These are phyloP conservation scores for Clarireedia monteithiana DNA, from an alignment of 2,329 filamentous ascomycete species.

Conservation along the genomic window DNA sequence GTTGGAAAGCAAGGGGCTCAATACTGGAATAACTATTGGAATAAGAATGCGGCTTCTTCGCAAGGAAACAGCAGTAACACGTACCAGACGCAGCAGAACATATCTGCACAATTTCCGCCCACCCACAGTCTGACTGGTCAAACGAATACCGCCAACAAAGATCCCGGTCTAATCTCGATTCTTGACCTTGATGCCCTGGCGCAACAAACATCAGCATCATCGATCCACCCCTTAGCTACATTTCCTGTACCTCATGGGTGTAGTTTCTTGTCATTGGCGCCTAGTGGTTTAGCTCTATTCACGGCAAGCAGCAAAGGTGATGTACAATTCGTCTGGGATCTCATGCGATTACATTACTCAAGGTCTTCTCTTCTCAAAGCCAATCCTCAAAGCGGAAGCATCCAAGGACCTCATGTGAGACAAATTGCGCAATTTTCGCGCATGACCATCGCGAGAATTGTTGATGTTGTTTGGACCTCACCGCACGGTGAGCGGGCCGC, in stretches of 20 bases:
- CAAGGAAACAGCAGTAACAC: slow-evolving; percentile 35
- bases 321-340: slow-evolving; percentile 73
- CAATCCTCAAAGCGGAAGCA: slow-evolving; percentile 35
- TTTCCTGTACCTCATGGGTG: slow-evolving; percentile 68
- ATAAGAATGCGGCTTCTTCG: slow-evolving; percentile 40
- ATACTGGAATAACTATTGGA: slow-evolving; percentile 77
- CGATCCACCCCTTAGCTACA: slow-evolving; percentile 56
- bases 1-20: slow-evolving; percentile 69
- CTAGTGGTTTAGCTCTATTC: slow-evolving; percentile 64
- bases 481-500: slow-evolving; percentile 77
- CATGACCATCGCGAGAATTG: slow-evolving; percentile 83
- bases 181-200: slow-evolving; percentile 58
- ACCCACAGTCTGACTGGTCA: slow-evolving; percentile 61
- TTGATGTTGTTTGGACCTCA: slow-evolving; percentile 82
- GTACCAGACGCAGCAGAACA: slow-evolving; percentile 24
- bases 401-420: slow-evolving; percentile 54
- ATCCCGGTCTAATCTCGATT: slow-evolving; percentile 68
- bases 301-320: slow-evolving; percentile 81
- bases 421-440: slow-evolving; percentile 84
- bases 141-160: slow-evolving; percentile 40
- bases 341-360: slow-evolving; percentile 58
- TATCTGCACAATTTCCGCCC: slow-evolving; percentile 55
- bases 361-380: slow-evolving; percentile 52
- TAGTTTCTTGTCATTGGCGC: slow-evolving; percentile 73
- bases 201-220: slow-evolving; percentile 37